A percentile compares a stretch with the other conserved stretches of the same genome.
Evolutionary conservation across 345 rosid species (phyloP).

Genomic region (Lumnitzera littorea): DNA sequence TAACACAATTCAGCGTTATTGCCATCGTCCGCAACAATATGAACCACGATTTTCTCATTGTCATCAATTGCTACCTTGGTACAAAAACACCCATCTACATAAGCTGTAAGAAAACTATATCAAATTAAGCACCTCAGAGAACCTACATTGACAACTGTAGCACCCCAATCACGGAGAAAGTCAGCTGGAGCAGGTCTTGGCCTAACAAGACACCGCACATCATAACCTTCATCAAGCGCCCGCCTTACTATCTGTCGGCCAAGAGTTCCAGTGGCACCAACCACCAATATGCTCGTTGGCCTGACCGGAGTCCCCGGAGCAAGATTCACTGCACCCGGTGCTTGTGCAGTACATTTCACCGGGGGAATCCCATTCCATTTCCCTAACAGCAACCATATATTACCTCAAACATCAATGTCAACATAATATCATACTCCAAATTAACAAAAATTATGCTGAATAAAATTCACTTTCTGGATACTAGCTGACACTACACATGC

Average conservation of each 20-base stretch:
- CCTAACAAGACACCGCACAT: slow-evolving; percentile 82
- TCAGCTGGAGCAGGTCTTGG: slow-evolving; percentile 95
- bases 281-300: slow-evolving; percentile 76
- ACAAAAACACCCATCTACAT: too few species aligned
- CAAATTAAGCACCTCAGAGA: neutral
- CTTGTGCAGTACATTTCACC: slow-evolving; percentile 24
- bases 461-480: too few species aligned
- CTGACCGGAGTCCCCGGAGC: slow-evolving; percentile 80
- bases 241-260: slow-evolving; percentile 90
- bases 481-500: too few species aligned
- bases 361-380: slow-evolving; percentile 11
- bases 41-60: too few species aligned
- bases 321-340: slow-evolving; percentile 37
- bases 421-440: neutral
- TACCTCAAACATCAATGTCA: neutral
- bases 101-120: too few species aligned
- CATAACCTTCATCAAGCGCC: slow-evolving; percentile 90
- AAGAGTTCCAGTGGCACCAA: slow-evolving; percentile 84
- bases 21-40: too few species aligned
- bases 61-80: too few species aligned
- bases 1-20: too few species aligned
- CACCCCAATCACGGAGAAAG: slow-evolving; percentile 96
- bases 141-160: slow-evolving; percentile 81
- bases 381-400: slow-evolving; percentile 9
- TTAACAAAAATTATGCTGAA: neutral